Base-by-base conservation (phyloP, 1,284 basidiomycete genomes). In the Apiotrichum laibachii region DNA sequence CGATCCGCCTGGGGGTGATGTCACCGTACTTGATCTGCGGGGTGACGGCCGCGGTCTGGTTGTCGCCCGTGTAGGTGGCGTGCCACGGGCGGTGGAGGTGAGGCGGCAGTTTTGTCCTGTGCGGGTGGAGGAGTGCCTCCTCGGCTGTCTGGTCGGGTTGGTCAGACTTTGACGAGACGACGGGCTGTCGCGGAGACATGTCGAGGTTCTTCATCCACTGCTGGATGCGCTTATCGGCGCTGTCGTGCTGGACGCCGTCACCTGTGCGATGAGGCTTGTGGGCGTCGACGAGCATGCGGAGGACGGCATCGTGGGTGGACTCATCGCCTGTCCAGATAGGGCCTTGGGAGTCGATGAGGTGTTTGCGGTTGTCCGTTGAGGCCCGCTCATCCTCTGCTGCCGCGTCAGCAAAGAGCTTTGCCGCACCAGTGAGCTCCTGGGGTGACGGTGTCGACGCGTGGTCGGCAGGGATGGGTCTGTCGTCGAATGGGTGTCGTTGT, bases 271-370 rank as follows among this genome's bases (percentile, higher is more conserved):
- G 77, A 6, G 89, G 88, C 76, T 88, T 90, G 79, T 91, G 86
- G 67, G 89, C 89, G 79, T 92, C 89, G 44, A 90, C 82, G 5
- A 92, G 83, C 90, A 92, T 92, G 26, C 89, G 84, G 21, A 92
- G 80, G 0, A 91, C 88, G 0, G 87, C 83, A 77, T 90, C 88
- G 58, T 85, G 80, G 4, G 85, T 80, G 2, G 82, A 80, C 74
- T 91, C 89, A 16, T 91, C 88, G 1, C 88, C 89, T 2, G 83
- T 84, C 90, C 88, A 91, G 68, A 77, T 61, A 8, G 70, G 70
- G 7, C 73, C 71, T 50, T 75, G 70, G 22, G 62, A 60, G 19
- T 77, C 67, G 79, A 81, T 72, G 15, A 77, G 76, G 18, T 70
- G 73, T 10, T 76, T 70, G 46, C 63, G 67, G 5, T 39, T n/a